Percentiles rank a stretch among this genome's conserved stretches.
Evolutionary conservation across 192 early-diverging fungal genomes (phyloP).

Genomic region (Coemansia sp.): DNA sequence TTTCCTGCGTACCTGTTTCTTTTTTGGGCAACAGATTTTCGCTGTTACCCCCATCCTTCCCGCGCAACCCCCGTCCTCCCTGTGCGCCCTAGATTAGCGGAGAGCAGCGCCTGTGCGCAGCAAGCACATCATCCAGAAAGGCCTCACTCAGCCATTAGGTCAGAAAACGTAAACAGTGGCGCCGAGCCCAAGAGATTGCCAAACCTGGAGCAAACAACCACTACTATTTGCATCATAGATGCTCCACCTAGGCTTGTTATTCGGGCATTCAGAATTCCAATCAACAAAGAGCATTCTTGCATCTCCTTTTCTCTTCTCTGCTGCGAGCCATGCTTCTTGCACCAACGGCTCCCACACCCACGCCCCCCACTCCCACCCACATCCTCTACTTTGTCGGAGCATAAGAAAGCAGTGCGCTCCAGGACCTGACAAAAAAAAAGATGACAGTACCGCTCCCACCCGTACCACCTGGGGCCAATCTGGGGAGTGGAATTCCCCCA

Average conservation of each 20-base stretch:
- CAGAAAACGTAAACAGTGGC: constrained; percentile 5
- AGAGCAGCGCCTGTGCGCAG: not conserved
- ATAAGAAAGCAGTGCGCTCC: not conserved
- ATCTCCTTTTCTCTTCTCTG: not conserved
- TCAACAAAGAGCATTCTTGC: not conserved
- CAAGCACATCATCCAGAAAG: not conserved
- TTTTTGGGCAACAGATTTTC: not conserved
- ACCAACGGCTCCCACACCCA: constrained; percentile 2
- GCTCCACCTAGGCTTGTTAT: not conserved
- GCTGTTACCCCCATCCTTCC: not conserved
- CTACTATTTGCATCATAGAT: not conserved
- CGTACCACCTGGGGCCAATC: not conserved
- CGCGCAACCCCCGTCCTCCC: not conserved
- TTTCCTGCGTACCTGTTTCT: not conserved
- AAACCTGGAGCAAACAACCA: constrained; percentile 5
- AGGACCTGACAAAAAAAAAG: not conserved
- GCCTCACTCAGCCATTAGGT: not conserved
- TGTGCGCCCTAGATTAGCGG: constrained; percentile 1
- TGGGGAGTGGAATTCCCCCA: not conserved
- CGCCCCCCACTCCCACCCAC: not conserved
- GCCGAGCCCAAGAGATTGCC: not conserved
- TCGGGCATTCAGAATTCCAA: not conserved
- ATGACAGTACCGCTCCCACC: not conserved
- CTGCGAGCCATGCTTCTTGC: constrained; percentile 6
- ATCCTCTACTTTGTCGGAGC: not conserved